Percentiles rank a stretch among this genome's conserved stretches.
Evolutionary conservation across 2,329 filamentous ascomycete species (phyloP).

Genomic region (Didymellaceae sp.): DNA sequence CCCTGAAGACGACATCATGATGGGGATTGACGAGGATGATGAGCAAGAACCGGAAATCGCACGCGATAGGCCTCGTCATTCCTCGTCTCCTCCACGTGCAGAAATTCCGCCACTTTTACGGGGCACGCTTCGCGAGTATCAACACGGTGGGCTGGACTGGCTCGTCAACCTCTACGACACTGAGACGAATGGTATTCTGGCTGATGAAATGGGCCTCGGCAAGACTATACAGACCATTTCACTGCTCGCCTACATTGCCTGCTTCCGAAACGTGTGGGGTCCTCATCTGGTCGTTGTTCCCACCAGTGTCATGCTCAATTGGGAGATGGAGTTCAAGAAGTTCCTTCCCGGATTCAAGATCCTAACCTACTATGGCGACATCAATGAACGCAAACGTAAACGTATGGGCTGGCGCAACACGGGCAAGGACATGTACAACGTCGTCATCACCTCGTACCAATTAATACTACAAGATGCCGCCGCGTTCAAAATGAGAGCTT

Average conservation of each 20-base stretch:
- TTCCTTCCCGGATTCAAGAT: conserved; percentile 99
- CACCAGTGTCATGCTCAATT: conserved; percentile 98
- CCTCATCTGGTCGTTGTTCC: conserved; percentile 95
- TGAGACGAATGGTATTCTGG: conserved; percentile 92
- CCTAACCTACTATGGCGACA: conserved; percentile 92
- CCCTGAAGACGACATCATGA: conserved; percentile 18
- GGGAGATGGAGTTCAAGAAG: conserved; percentile 99
- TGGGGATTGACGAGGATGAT: conserved; percentile 23
- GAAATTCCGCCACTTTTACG: conserved; percentile 69
- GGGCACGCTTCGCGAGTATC: conserved; percentile 91
- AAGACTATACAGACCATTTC: conserved; percentile 99
- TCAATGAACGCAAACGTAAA: conserved; percentile 90
- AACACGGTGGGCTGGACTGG: conserved; percentile 97
- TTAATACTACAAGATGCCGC: conserved; percentile 92
- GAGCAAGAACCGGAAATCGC: conserved; percentile 23
- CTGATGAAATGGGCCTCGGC: conserved; percentile 97
- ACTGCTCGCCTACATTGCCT: conserved; percentile 88
- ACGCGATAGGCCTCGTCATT: conserved; percentile 32
- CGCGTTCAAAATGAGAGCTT: conserved; percentile 87
- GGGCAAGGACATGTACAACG: conserved; percentile 80
- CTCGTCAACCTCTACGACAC: conserved; percentile 90
- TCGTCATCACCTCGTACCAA: conserved; percentile 97
- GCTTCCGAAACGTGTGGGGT: conserved; percentile 90
- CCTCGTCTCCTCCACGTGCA: conserved; percentile 40
- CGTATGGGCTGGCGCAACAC: conserved; percentile 92